phyloP scores from a whole-genome alignment of 495 filamentous ascomycete genomes.

The Coniosporium apollinis region DNA sequence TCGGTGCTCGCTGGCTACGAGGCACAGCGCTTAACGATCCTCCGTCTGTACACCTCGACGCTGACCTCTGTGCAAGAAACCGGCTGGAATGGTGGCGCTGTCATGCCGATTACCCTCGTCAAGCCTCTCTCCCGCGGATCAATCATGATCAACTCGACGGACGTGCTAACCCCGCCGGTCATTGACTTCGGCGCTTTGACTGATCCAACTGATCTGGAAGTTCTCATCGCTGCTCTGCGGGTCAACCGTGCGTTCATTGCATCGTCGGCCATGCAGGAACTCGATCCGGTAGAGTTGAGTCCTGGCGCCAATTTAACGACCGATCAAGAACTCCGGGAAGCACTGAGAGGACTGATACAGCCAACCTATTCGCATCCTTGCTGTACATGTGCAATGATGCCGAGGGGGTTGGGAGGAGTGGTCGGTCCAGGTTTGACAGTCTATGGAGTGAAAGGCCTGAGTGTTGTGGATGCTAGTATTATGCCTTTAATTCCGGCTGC shows the following conservation, averaged over 20 bases:
- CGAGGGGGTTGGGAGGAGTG: constrained; percentile 36
- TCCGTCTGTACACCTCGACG: constrained; percentile 1
- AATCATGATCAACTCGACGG: constrained; percentile 8
- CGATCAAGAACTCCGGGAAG: constrained; percentile 12
- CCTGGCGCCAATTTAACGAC: constrained; percentile 14
- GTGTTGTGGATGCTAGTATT: constrained; percentile 39
- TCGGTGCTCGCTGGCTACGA: constrained; percentile 24
- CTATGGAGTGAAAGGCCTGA: constrained; percentile 31
- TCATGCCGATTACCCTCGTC: constrained; percentile 13
- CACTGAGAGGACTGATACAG: constrained; percentile 13
- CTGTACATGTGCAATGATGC: constrained; percentile 40
- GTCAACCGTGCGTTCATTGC: constrained; percentile 22
- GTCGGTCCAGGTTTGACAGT: constrained; percentile 27
- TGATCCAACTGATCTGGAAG: constrained; percentile 25
- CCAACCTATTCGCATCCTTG: constrained; percentile 24
- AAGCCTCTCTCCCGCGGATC: constrained; percentile 14
- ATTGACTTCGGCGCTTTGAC: constrained; percentile 22
- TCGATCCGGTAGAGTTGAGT: constrained; percentile 16
- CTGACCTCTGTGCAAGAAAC: constrained; percentile 2
- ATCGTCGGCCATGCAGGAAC: constrained; percentile 19
- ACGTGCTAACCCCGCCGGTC: constrained; percentile 10
- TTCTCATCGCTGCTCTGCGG: constrained; percentile 23
- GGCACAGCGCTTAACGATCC: constrained; percentile 11
- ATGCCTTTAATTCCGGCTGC: constrained; percentile 37
- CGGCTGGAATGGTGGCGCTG: background rate